Base-by-base conservation (phyloP, 1,139 yeast species). In the Yamadazyma sp. region DNA sequence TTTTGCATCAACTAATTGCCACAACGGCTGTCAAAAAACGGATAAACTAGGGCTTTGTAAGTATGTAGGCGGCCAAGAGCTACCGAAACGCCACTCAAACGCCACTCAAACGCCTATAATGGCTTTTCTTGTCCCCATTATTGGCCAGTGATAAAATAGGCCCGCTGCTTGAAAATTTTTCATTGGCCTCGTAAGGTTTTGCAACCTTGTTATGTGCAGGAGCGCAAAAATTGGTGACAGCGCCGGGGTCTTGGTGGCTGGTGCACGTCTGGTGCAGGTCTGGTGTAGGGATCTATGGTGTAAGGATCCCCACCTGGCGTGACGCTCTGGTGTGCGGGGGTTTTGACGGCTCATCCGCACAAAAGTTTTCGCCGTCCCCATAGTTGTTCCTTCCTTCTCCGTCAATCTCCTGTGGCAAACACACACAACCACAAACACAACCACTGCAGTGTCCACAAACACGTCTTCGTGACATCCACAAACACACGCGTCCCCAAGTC, bases 131-230 rank as follows among this genome's bases (percentile, higher is more conserved):
- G 5, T 15, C 14, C 5, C n/a, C 29, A 15, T 27, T 8, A 27
- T 27, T 27, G 29, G 29, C 3, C 29, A 27, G 20, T 15, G 29
- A 27, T 27, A 27, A 27, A 27, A 27, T 16, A 27, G 29, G 29
- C 15, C 29, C 29, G 29, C 14, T 27, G 6, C 12, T 15, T 14
- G 20, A 27, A 27, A 27, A 15, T 27, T 27, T 27, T 27, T 27
- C 29, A 27, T 13, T 27, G 18, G 29, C 16, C 16, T 26, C 12
- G 8, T 18, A 18, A 18, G 21, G 29, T 27, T 27, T 27, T 27
- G 29, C 29, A 27, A 27, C 29, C 29, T n/a, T 14, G 8, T 27
- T 27, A 3, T 27, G 14, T 27, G 29, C 29, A 27, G 28, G 15
- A 12, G n/a, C n/a, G n/a, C n/a, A n/a, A n/a, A n/a, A n/a, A n/a